A percentile compares a stretch with the other conserved stretches of the same genome.
These are phyloP conservation scores for Metschnikowia sp. DNA, from an alignment of 805 yeast genomes.

Conservation along the genomic window DNA sequence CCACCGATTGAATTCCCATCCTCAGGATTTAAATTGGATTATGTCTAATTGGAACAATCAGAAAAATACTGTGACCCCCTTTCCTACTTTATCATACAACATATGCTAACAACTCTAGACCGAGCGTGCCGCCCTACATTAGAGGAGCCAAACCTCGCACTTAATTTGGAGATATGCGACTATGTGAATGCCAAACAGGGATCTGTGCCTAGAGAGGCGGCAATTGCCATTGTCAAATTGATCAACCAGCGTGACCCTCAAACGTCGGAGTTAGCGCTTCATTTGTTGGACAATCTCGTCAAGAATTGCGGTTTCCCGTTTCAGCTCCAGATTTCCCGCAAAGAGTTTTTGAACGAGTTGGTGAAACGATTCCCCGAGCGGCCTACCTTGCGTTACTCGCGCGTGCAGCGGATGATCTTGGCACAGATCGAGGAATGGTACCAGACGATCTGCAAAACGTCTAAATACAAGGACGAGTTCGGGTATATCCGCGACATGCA, in stretches of 20 bases:
- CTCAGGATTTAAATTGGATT: no score
- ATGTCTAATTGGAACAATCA: no score
- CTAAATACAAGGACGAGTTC: slow-evolving; percentile 86
- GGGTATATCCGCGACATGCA: slow-evolving; percentile 96
- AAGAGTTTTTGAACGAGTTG: slow-evolving; percentile 89
- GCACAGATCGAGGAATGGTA: slow-evolving; percentile 97
- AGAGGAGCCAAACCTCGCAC: slow-evolving; percentile 80
- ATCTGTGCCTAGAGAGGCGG: slow-evolving; percentile 86
- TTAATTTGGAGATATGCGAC: slow-evolving; percentile 92
- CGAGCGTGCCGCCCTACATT: slow-evolving; percentile 86
- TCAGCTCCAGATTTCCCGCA: slow-evolving; percentile 90
- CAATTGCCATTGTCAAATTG: slow-evolving; percentile 75
- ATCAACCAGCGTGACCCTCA: slow-evolving; percentile 82
- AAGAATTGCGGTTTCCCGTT: slow-evolving; percentile 98
- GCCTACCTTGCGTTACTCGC: slow-evolving; percentile 81
- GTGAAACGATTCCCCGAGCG: slow-evolving; percentile 92
- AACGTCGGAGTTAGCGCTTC: slow-evolving; percentile 77
- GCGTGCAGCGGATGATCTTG: slow-evolving; percentile 79
- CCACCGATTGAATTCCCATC: no score
- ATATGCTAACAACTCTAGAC: slow-evolving; percentile 34
- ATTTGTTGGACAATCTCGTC: slow-evolving; percentile 83
- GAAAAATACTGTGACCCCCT: no score
- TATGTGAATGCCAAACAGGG: slow-evolving; percentile 91
- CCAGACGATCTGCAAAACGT: slow-evolving; percentile 86
- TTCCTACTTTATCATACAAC: not conserved